Percentiles rank a stretch among this genome's conserved stretches.
These are phyloP conservation scores for Achaetomium macrosporum DNA, from an alignment of 2,329 filamentous ascomycete species.

Conservation along the genomic window DNA sequence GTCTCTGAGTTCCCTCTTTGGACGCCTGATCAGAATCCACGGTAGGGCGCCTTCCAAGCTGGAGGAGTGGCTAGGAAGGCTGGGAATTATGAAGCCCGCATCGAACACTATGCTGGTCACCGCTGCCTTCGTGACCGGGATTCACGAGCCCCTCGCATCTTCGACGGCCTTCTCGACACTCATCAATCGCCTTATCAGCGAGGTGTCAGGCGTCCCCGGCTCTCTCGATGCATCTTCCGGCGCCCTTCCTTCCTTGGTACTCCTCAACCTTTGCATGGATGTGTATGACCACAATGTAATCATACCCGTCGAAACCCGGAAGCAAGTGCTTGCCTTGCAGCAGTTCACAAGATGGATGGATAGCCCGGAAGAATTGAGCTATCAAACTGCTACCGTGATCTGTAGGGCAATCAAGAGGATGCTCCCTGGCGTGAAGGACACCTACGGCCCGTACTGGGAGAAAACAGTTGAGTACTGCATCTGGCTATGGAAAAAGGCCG, in stretches of 20 bases:
- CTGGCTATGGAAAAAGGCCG: constrained; percentile 49
- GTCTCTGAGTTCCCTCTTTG: constrained; percentile 45
- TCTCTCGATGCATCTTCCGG: constrained; percentile 32
- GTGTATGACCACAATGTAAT: constrained; percentile 45
- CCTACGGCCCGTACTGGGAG: constrained; percentile 88
- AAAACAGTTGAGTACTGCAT: constrained; percentile 54
- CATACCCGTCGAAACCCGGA: constrained; percentile 56
- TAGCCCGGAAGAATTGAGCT: constrained; percentile 38
- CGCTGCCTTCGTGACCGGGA: constrained; percentile 45
- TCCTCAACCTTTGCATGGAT: constrained; percentile 48
- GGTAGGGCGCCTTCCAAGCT: constrained; percentile 41
- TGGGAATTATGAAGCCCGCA: constrained; percentile 42
- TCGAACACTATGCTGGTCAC: constrained; percentile 43
- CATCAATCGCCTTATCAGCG: constrained; percentile 55
- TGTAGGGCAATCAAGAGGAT: constrained; percentile 55
- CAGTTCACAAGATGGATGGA: constrained; percentile 69
- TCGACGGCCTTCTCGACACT: constrained; percentile 48
- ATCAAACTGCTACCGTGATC: constrained; percentile 43
- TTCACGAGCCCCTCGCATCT: constrained; percentile 44
- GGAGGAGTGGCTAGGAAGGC: constrained; percentile 43
- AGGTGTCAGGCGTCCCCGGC: constrained; percentile 46
- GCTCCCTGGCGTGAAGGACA: constrained; percentile 67
- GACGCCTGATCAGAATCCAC: constrained; percentile 41
- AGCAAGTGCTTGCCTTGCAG: constrained; percentile 76
- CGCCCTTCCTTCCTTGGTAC: constrained; percentile 43